Evolutionary conservation across 129 eudicot genomes (phyloP), one percentile per base, ranked within the genome.

Genomic region (Saussurea involucrata): DNA sequence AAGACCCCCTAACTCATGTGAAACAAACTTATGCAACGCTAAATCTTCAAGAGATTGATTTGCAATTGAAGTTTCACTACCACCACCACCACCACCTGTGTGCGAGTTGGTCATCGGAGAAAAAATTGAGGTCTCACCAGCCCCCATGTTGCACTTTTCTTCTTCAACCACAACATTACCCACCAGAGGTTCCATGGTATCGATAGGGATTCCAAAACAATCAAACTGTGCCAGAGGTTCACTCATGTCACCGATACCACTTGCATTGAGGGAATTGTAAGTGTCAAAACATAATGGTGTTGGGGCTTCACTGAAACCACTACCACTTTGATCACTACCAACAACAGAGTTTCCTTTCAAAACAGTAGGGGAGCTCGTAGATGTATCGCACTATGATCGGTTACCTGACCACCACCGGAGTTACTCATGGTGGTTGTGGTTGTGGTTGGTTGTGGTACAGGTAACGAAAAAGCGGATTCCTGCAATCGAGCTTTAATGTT

Each of bases 401-500:
- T 64, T 72, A 32, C 9, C 15, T 44, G 57, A 44, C 31, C 49
- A 71, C 29, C n/a, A 17, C 34, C 9, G 21, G 13, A 60, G 49
- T 27, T 69, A 6, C 8, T 78, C 4, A 40, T 15, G 57, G 21
- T 8, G 13, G 66, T 60, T 28, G 82, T 60, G 24, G 24, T n/a
- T n/a, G n/a, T 27, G 3, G 1, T 37, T 61, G 6, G 24, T 9
- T 34, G 70, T n/a, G 36, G 53, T 40, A 37, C 9, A 37, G 37
- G 37, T 63, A 63, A 15, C 5, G 29, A 27, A 27, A 25, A 11
- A 72, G 72, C 34, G 61, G 61, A n/a, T 42, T 12, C 44, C 27
- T 69, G 61, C 44, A 78, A 5, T 69, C 29, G 28, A 57, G 70
- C 63, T 20, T 8, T 24, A 27, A 78, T 78, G 44, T 58, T 78